Evolutionary conservation across 73 alveolate genomes (phyloP).

Genomic region (Urostyla sp.): DNA sequence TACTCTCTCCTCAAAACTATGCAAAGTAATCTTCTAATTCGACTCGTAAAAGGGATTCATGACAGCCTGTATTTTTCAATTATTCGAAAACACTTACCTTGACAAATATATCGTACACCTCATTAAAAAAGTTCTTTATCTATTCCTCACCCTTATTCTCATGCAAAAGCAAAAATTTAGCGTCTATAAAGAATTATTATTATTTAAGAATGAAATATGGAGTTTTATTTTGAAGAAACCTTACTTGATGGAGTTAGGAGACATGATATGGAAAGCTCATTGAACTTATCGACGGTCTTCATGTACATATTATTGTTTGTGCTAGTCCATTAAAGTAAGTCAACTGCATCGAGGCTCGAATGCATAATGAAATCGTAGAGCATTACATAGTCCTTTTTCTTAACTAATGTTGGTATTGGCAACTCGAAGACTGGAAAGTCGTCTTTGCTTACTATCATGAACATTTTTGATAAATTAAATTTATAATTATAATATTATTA

Average conservation of each 20-base stretch:
- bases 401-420: constrained; percentile 24
- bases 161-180: constrained; percentile 49
- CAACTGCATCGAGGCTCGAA: constrained; percentile 44
- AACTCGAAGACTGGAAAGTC: constrained; percentile 53
- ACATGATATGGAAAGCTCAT: constrained; percentile 38
- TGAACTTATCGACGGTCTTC: constrained; percentile 39
- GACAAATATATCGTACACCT: constrained; percentile 47
- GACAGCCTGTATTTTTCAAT: constrained; percentile 1
- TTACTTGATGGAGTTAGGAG: constrained; percentile 58
- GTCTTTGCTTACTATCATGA: constrained; percentile 50
- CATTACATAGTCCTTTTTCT: constrained; percentile 31
- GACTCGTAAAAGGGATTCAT: constrained; percentile 56
- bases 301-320: constrained; percentile 52
- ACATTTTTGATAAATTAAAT: constrained; percentile 14
- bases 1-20: constrained; percentile 50
- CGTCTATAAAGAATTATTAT: constrained; percentile 5
- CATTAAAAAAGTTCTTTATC: constrained; percentile 52
- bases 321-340: constrained; percentile 33
- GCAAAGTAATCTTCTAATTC: constrained; percentile 25
- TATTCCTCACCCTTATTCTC: constrained; percentile 46
- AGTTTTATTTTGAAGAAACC: not conserved
- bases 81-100: constrained; percentile 10
- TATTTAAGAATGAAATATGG: not conserved
- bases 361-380: constrained; percentile 34
- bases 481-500: not conserved